These are phyloP conservation scores for Beauveria pseudobassiana DNA, from an alignment of 2,329 filamentous ascomycete genomes.

Conservation along the genomic window DNA sequence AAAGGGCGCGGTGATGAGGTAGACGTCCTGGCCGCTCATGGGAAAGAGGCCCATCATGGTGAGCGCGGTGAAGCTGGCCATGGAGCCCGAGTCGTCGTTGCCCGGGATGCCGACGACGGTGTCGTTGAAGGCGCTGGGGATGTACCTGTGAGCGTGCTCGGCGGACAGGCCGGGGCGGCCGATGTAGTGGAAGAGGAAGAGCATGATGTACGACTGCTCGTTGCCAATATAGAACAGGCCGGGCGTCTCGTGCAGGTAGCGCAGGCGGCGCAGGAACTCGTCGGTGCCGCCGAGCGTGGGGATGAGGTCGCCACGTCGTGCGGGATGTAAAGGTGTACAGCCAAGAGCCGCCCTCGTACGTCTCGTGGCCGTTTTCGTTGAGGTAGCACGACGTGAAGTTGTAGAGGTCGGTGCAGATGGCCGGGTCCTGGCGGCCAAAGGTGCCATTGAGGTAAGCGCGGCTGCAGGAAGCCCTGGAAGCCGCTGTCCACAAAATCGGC, in stretches of 20 bases:
- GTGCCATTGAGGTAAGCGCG: slow-evolving; percentile 58
- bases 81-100: slow-evolving; percentile 46
- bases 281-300: slow-evolving; percentile 48
- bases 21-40: slow-evolving; percentile 46
- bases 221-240: slow-evolving; percentile 64
- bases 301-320: slow-evolving; percentile 44
- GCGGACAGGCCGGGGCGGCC: slow-evolving; percentile 52
- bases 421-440: slow-evolving; percentile 60
- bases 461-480: slow-evolving; percentile 65
- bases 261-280: slow-evolving; percentile 50
- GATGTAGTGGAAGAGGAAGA: slow-evolving; percentile 57
- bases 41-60: slow-evolving; percentile 47
- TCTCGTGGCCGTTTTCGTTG: slow-evolving; percentile 28
- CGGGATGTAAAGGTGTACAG: slow-evolving; percentile 55
- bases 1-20: slow-evolving; percentile 44
- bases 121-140: slow-evolving; percentile 61
- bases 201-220: slow-evolving; percentile 44
- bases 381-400: slow-evolving; percentile 35
- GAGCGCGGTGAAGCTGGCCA: slow-evolving; percentile 45
- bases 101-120: slow-evolving; percentile 50
- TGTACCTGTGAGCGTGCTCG: slow-evolving; percentile 54
- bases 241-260: slow-evolving; percentile 54
- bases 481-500: slow-evolving; percentile 27
- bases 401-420: slow-evolving; percentile 29
- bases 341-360: slow-evolving; percentile 65